These are phyloP conservation scores for Colletotrichum paranaense DNA, from an alignment of 2,329 filamentous ascomycete genomes.

Conservation along the genomic window DNA sequence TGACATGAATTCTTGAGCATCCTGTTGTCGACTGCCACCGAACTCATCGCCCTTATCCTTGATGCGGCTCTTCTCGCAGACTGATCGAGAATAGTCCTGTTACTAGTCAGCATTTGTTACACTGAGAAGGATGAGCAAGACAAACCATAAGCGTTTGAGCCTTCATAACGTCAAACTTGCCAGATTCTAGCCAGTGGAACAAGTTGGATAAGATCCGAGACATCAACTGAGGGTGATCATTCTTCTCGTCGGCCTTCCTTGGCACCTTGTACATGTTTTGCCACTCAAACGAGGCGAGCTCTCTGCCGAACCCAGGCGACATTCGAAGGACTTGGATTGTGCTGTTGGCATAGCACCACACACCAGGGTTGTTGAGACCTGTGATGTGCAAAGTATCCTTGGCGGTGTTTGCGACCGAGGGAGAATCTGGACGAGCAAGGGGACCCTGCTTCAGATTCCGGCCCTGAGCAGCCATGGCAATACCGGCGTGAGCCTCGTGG, in stretches of 20 bases:
- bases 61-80: slow-evolving; percentile 37
- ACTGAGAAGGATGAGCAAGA: neutral
- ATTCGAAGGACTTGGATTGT: slow-evolving; percentile 85
- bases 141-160: slow-evolving; percentile 69
- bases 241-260: slow-evolving; percentile 68
- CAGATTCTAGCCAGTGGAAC: slow-evolving; percentile 66
- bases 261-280: slow-evolving; percentile 74
- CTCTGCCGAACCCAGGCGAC: slow-evolving; percentile 74
- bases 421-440: slow-evolving; percentile 27
- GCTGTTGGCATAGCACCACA: slow-evolving; percentile 94
- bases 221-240: slow-evolving; percentile 68
- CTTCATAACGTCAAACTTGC: slow-evolving; percentile 62
- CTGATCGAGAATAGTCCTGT: slow-evolving; percentile 64
- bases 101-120: slow-evolving; percentile 33
- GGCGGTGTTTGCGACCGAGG: neutral
- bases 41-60: slow-evolving; percentile 60
- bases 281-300: slow-evolving; percentile 71
- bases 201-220: slow-evolving; percentile 69
- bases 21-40: slow-evolving; percentile 83
- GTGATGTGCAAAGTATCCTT: slow-evolving; percentile 63
- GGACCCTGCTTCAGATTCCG: slow-evolving; percentile 30
- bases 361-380: slow-evolving; percentile 83
- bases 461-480: slow-evolving; percentile 16
- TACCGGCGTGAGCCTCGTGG: slow-evolving; percentile 18
- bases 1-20: slow-evolving; percentile 89